These are phyloP conservation scores for Handroanthus guayacan DNA, from an alignment of 257 asterid species.

Conservation along the genomic window DNA sequence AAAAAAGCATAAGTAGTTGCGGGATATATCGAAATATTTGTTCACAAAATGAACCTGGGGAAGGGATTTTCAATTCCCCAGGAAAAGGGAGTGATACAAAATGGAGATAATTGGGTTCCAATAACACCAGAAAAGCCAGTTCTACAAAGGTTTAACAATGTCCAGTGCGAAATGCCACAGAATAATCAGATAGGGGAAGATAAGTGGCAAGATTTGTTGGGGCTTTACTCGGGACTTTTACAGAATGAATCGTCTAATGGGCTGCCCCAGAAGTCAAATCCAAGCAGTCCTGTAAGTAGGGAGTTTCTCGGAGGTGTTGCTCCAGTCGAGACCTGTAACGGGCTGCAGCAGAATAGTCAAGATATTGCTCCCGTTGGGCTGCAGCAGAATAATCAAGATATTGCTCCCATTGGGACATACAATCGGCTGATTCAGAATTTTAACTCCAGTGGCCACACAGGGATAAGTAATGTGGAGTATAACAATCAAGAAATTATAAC, in stretches of 20 bases:
- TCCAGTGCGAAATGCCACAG: constrained; percentile 33
- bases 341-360: constrained; percentile 29
- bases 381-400: constrained; percentile 29
- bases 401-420: constrained; percentile 34
- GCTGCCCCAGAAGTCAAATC: constrained; percentile 35
- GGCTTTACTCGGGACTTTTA: constrained; percentile 44
- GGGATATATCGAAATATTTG: constrained; percentile 19
- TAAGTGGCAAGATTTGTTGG: constrained; percentile 50
- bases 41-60: constrained; percentile 60
- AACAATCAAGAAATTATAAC: constrained; percentile 30
- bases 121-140: constrained; percentile 52
- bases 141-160: constrained; percentile 37
- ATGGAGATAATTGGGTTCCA: constrained; percentile 58
- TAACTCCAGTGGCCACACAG: constrained; percentile 7
- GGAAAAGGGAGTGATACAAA: constrained; percentile 46
- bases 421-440: constrained; percentile 29
- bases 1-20: not conserved
- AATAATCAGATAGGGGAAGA: constrained; percentile 35
- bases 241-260: constrained; percentile 28
- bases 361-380: constrained; percentile 24
- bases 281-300: not conserved
- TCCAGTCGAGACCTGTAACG: constrained; percentile 32
- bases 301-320: constrained; percentile 14
- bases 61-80: constrained; percentile 50
- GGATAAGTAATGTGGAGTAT: constrained; percentile 27